Evolutionary conservation across 192 early-diverging fungal genomes (phyloP), one percentile per base, ranked within the genome.

Genomic region (Geranomyces michiganensis): DNA sequence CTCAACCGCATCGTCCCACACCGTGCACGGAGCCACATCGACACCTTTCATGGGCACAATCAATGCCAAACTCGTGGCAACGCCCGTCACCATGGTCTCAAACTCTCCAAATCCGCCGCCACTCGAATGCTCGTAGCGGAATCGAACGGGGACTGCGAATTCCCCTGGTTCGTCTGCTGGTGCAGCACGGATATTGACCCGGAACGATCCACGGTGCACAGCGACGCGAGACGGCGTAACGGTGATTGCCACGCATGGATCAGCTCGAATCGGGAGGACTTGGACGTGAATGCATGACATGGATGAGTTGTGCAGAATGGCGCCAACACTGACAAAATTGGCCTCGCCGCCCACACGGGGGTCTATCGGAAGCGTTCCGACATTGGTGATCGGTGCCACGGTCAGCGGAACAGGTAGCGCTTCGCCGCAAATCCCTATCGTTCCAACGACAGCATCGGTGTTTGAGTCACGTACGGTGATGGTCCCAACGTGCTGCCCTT

Each of bases 191-290:
- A 60, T 29, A 33, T 32, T 60, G 27, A 60, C 58, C 5, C 58
- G 58, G 30, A 60, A 60, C 6, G 31, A 26, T 19, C 58, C 58
- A 29, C 31, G 58, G 31, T 60, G 58, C 15, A 60, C 58, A 17
- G 58, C 58, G 8, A 60, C 58, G 15, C 21, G 17, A 31, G 58
- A 19, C 5, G 58, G 58, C 4, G 58, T 27, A 29, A 60, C 31
- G 31, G 1, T 33, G 31, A 60, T 33, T 29, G 7, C 58, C 3
- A 33, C 58, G 24, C n/a, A 7, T 15, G 51, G 51, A 26, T 53
- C 7, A 9, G 51, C 24, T 6, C 7, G 51, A n/a, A 53, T 26
- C 19, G 51, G 51, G 51, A 53, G 51, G 15, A 53, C 51, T 53
- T 53, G 19, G 51, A 53, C 51, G 17, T 60, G 58, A 19, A 60